Base-by-base conservation (phyloP, 371 early-diverging fungal species). In the Dentiscutata heterogama region DNA sequence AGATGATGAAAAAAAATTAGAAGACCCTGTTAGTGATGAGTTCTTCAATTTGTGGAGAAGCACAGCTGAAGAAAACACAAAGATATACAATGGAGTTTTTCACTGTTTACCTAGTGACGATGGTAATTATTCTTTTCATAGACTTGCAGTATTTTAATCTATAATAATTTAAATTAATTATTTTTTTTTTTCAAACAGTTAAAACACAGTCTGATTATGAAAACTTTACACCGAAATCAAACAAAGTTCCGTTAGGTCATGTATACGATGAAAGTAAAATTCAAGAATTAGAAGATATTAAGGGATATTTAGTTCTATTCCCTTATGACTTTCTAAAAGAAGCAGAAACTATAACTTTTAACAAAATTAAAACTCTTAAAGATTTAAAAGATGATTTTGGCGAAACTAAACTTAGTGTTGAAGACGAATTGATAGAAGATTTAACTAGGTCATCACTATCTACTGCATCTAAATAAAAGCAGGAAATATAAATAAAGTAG, bases 101-200 rank as follows among this genome's bases (percentile, higher is more conserved):
- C 92, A 89, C 22, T 94, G 94, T 84, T 93, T 96, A 1, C 97
- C 97, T 31, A 97, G 97, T 82, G 94, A 97, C 78, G 79, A 60
- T 82, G 83, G 76, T 75, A 75, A 53, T 35, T 56, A 31, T 75
- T 46, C 11, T 46, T 10, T 46, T 46, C 11, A 46, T 46, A 10
- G 46, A 11, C 46, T 11, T 46, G 46, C 11, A 11, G 7, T 7
- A 11, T 46, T 46, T 58, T 58, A n/a, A 20, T n/a, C 16, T 54
- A 54, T 54, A 54, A 1, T 18, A n/a, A 58, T 22, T 58, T 20
- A n/a, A 58, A 18, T 7, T 14, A 58, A 58, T n/a, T 58, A 20
- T 22, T 58, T 58, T 46, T 46, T 39, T 46, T 10, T 46, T 46
- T 46, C 46, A 46, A 46, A 5, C 1, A 77, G 79, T 79, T 54